Percentiles rank a stretch among this genome's conserved stretches.
Conservation (phyloP, 129 eudicot genomes). For the Artemisia tridentata region DNA sequence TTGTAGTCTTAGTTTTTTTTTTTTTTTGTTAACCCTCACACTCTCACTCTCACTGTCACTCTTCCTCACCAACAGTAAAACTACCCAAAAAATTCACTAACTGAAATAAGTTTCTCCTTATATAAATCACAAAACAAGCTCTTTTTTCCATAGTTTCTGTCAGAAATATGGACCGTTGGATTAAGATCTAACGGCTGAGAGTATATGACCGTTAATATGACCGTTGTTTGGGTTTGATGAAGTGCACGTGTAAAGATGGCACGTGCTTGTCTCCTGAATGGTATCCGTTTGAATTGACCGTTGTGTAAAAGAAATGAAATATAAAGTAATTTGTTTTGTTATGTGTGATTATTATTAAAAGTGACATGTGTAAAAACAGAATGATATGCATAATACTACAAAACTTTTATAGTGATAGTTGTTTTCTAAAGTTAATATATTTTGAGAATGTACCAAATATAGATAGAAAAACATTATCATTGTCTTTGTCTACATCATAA, state of each 20-base stretch:
- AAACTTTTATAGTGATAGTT: too few relatives aligned
- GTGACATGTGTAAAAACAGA: too few relatives aligned
- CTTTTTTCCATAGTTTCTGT: constrained; percentile 17
- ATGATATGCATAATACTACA: too few relatives aligned
- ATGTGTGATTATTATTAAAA: too few relatives aligned
- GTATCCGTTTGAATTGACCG: constrained; percentile 63
- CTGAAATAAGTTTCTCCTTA: constrained; percentile 36
- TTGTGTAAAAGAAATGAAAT: constrained; percentile 24
- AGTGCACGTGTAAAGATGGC: constrained; percentile 37
- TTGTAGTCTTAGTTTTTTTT: not conserved
- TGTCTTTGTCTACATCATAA: too few relatives aligned
- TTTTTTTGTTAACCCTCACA: constrained; percentile 5
- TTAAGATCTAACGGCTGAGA: constrained; percentile 59
- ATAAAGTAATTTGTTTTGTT: not conserved
- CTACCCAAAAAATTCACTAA: constrained; percentile 51
- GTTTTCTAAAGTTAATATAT: too few relatives aligned
- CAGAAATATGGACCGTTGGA: constrained; percentile 49
- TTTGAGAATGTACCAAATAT: too few relatives aligned
- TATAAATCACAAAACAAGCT: constrained; percentile 32
- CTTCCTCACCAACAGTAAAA: constrained; percentile 36
- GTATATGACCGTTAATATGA: constrained; percentile 41
- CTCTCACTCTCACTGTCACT: constrained; percentile 26
- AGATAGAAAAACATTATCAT: too few relatives aligned
- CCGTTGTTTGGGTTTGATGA: constrained; percentile 55
- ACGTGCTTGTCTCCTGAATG: constrained; percentile 51